phyloP scores from a whole-genome alignment of 2,329 filamentous ascomycete genomes.

The Aspergillus brunneoviolaceus region DNA sequence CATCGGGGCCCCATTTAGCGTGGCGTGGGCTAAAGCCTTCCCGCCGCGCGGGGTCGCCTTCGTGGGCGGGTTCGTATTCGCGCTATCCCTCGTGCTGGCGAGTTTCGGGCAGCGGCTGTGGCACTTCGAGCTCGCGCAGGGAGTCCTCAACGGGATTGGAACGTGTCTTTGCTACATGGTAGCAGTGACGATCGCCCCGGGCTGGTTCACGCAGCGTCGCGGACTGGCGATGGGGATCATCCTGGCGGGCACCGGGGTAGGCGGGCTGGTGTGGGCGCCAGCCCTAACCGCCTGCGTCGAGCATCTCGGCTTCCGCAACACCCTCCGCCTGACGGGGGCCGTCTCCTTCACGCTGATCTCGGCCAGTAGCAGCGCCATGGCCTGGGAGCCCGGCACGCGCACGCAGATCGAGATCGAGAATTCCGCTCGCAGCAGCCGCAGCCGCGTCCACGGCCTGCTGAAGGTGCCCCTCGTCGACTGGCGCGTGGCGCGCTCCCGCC shows the following conservation, averaged over 20 bases:
- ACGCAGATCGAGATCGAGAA: constrained; percentile 3
- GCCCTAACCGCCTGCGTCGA: constrained; percentile 31
- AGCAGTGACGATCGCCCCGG: constrained; percentile 38
- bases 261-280: constrained; percentile 40
- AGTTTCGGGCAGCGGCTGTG: constrained; percentile 34
- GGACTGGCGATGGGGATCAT: constrained; percentile 43
- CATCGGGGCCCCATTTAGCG: constrained; percentile 35
- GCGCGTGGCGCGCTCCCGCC: constrained; percentile 32
- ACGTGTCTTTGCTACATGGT: constrained; percentile 41
- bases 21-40: constrained; percentile 36
- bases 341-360: constrained; percentile 33
- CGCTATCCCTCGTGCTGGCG: constrained; percentile 27
- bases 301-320: constrained; percentile 38
- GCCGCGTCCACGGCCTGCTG: constrained; percentile 16
- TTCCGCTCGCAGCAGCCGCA: constrained; percentile 20
- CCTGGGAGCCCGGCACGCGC: constrained; percentile 25
- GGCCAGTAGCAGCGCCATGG: constrained; percentile 23
- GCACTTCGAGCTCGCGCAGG: constrained; percentile 37
- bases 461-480: constrained; percentile 36
- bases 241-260: constrained; percentile 39
- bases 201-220: constrained; percentile 37
- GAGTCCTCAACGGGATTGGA: constrained; percentile 38
- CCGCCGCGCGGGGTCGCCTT: constrained; percentile 31
- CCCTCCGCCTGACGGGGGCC: constrained; percentile 34
- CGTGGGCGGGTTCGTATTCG: constrained; percentile 23